Evolutionary conservation across 179 eudicot genomes (phyloP).

Genomic region (Vitellaria paradoxa): DNA sequence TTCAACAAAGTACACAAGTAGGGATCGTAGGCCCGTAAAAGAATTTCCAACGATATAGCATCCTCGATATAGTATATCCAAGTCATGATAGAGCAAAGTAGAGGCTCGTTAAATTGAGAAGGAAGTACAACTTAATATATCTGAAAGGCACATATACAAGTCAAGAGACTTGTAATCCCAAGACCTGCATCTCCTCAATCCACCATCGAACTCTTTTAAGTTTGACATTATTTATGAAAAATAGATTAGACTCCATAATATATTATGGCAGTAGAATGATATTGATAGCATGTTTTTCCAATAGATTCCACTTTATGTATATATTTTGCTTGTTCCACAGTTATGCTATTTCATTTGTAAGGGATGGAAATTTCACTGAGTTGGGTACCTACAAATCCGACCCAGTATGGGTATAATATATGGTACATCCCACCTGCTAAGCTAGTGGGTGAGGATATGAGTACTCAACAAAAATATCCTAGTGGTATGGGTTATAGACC

Average conservation of each 20-base stretch:
- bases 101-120: background rate
- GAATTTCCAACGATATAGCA: background rate
- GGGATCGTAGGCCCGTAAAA: background rate
- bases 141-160: slow-evolving; percentile 4
- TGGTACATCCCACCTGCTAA: too few relatives aligned
- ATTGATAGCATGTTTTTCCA: background rate
- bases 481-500: too few relatives aligned
- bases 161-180: background rate
- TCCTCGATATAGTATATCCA: background rate
- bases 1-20: background rate
- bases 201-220: background rate
- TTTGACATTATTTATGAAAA: background rate
- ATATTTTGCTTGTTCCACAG: too few relatives aligned
- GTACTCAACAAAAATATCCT: too few relatives aligned
- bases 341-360: too few relatives aligned
- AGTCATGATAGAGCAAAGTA: background rate
- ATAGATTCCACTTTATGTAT: background rate
- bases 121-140: background rate
- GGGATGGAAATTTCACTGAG: too few relatives aligned
- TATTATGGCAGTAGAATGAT: background rate
- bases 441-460: too few relatives aligned
- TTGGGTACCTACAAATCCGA: too few relatives aligned
- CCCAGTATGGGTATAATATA: too few relatives aligned
- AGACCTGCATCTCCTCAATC: background rate
- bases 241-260: background rate